These are phyloP conservation scores for Saposhnikovia divaricata DNA, from an alignment of 129 eudicot genomes.

Conservation along the genomic window DNA sequence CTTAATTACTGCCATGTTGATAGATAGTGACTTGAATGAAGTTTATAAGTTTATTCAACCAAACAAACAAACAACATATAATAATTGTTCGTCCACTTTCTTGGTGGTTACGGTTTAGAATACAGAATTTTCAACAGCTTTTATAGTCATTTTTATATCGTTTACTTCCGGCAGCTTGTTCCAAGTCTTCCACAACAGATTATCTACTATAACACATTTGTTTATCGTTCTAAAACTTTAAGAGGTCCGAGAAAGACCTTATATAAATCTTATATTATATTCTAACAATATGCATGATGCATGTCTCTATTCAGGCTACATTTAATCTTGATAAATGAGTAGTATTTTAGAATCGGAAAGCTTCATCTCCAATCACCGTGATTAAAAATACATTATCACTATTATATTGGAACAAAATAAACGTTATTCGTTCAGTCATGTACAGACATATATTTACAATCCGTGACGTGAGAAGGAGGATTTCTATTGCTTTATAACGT, in stretches of 20 bases:
- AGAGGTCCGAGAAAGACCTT: too few species aligned
- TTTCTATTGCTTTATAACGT: background rate
- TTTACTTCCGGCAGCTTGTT: background rate
- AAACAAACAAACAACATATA: background rate
- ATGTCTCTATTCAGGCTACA: background rate
- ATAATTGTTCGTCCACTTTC: background rate
- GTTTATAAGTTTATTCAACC: background rate
- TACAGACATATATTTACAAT: too few species aligned
- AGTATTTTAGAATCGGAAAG: too few species aligned
- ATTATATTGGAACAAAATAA: too few species aligned
- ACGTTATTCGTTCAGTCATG: too few species aligned
- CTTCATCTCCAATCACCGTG: too few species aligned
- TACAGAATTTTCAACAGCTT: background rate
- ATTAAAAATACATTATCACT: too few species aligned
- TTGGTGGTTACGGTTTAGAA: background rate
- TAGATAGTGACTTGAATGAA: background rate
- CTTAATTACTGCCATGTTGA: slow-evolving; percentile 2
- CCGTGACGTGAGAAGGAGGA: background rate
- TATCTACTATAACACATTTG: background rate
- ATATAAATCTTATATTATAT: too few species aligned
- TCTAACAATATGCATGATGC: background rate
- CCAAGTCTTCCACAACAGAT: background rate
- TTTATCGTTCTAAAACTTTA: too few species aligned
- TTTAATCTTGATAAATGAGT: too few species aligned
- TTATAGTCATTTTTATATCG: background rate